Evolutionary conservation across 805 yeast genomes (phyloP).

Genomic region (Starmerella sirachaensis): DNA sequence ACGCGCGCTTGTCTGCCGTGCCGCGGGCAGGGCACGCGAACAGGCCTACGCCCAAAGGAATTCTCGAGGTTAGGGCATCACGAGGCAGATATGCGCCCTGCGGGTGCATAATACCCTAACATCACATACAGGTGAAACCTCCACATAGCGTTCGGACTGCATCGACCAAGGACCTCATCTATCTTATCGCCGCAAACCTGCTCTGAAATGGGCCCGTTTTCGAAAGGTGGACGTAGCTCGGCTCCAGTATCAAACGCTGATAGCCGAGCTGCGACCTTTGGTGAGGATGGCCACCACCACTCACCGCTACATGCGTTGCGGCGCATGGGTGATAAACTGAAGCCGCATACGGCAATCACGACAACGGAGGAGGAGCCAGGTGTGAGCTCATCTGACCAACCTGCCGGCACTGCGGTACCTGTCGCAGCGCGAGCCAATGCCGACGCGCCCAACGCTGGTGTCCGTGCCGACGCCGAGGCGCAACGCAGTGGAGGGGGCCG

Average conservation of each 20-base stretch:
- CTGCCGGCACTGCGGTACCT: constrained; percentile 27
- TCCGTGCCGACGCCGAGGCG: constrained; percentile 1
- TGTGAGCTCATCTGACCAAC: constrained; percentile 15
- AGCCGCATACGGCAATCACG: constrained; percentile 26
- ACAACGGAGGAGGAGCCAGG: constrained; percentile 25
- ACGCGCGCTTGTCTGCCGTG: no score
- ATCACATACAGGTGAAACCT: no score
- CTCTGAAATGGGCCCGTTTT: constrained; percentile 2
- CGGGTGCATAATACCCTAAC: no score
- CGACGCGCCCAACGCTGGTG: constrained; percentile 24
- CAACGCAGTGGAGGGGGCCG: constrained; percentile 1
- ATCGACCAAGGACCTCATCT: no score
- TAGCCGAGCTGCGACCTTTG: constrained; percentile 9
- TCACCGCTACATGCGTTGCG: constrained; percentile 18
- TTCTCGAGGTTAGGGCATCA: no score
- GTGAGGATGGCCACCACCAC: constrained; percentile 1
- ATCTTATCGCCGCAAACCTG: no score
- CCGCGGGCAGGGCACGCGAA: no score
- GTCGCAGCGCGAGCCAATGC: constrained; percentile 23
- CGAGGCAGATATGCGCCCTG: no score
- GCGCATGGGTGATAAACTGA: constrained; percentile 20
- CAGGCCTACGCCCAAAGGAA: no score
- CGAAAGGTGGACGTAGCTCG: constrained; percentile 14
- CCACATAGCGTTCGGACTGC: no score
- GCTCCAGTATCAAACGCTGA: constrained; percentile 18